Base-by-base conservation (phyloP, 345 rosid genomes). In the Rhodomyrtus tomentosa region DNA sequence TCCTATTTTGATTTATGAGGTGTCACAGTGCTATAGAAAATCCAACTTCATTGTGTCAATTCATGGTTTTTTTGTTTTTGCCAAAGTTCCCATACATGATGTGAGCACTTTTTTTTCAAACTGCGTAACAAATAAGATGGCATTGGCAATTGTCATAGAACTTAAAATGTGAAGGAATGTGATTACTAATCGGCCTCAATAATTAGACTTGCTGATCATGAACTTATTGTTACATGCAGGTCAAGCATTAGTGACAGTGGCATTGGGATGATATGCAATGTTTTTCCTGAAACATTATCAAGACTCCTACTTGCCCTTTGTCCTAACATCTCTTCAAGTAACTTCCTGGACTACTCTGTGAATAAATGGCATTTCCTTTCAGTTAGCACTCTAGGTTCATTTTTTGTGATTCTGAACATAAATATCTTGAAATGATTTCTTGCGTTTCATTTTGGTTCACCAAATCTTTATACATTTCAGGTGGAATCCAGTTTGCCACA, bases 281-380 rank as follows among this genome's bases (percentile, higher is more conserved):
- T 93, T 76, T 92, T 95, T 62, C 96, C 98, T 27, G 92, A 88
- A 85, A 93, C 99, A 38, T 88, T 98, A 83, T 91, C 96, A 82
- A 93, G 92, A 87, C 92, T 98, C 84, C 95, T 98, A 52, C 93
- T 98, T 80, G 99, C 99, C 80, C 93, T 93, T 84, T 98, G 99
- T 90, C 99, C 99, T 52, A 95, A 96, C 92, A 93, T 98, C 87
- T 95, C 99, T 85, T 95, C 99, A 91, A 98, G 99, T 96, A 98
- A 91, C 55, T 82, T 87, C 52, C 88, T 74, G 81, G 27, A 86
- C 89, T 83, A 73, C 16, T 27, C 87, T 84, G 85, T 79, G 54
- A 36, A 58, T 56, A 42, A 55, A 24, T 56, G 76, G 42, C 76
- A 32, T 32, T 32, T 68, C 24, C 82, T 81, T 36, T 81, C 82